Conservation (phyloP, 2,329 filamentous ascomycete species). For the Calcarisporium arbuscula region DNA sequence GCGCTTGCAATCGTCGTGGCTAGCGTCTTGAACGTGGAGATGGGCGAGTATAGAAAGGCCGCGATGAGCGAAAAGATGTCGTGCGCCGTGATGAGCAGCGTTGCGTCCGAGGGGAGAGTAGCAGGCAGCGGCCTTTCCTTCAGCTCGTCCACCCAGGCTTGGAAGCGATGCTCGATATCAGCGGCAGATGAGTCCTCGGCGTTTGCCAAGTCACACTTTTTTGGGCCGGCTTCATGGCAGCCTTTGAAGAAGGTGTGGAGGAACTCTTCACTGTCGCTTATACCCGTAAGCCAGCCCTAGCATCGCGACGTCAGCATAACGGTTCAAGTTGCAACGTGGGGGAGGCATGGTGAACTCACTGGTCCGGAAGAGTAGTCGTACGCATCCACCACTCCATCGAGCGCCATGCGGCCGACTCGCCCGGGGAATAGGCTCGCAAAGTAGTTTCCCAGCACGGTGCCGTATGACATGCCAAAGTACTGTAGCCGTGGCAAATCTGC, state of each 20-base stretch:
- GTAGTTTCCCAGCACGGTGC: conserved; percentile 30
- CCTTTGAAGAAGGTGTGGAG: conserved; percentile 1
- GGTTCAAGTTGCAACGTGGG: neutral
- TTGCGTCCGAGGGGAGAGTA: neutral
- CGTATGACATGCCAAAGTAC: conserved; percentile 36
- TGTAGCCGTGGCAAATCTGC: conserved; percentile 1
- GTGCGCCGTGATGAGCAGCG: conserved; percentile 1
- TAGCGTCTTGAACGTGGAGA: neutral
- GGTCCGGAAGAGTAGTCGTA: conserved; percentile 2
- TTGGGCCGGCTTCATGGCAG: conserved; percentile 3
- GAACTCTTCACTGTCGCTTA: conserved; percentile 1
- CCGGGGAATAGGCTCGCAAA: conserved; percentile 37
- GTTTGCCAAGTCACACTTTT: neutral
- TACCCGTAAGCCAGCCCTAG: conserved; percentile 4
- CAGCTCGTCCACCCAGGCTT: conserved; percentile 1
- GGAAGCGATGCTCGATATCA: neutral
- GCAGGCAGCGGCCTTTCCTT: neutral
- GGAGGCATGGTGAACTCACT: too few species aligned
- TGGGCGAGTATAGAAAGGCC: neutral
- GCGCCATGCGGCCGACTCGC: conserved; percentile 34
- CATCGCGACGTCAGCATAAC: neutral
- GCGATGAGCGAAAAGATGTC: conserved; percentile 1
- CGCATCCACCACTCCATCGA: conserved; percentile 25
- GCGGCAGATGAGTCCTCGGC: neutral
- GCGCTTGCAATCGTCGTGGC: neutral